These are phyloP conservation scores for Syncephalastrum sp. DNA, from an alignment of 371 early-diverging fungal species.

Conservation along the genomic window DNA sequence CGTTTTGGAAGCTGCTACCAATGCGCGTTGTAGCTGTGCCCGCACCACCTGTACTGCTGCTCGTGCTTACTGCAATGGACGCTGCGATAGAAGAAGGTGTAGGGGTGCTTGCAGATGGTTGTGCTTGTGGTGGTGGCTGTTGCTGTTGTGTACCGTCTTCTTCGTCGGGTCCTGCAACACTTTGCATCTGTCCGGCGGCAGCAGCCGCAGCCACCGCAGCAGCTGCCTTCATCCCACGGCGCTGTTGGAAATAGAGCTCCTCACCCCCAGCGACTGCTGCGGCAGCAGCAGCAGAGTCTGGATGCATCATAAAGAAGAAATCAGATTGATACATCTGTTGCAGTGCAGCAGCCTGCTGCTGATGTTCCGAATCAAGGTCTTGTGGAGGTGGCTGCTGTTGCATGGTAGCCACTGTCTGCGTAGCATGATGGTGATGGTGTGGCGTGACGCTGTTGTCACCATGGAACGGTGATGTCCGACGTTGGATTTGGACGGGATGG, in stretches of 20 bases:
- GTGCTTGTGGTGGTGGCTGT: slow-evolving; percentile 6
- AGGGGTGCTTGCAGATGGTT: slow-evolving; percentile 2
- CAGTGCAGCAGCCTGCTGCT: neutral
- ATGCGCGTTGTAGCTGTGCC: neutral
- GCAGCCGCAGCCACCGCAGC: slow-evolving; percentile 1
- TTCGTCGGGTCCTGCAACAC: no score
- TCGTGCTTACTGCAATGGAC: neutral
- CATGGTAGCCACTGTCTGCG: neutral
- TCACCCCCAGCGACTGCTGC: no score
- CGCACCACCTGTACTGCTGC: slow-evolving; percentile 5
- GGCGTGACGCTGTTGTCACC: neutral
- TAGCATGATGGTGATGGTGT: slow-evolving; percentile 2
- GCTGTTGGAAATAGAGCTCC: no score
- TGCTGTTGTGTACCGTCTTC: neutral
- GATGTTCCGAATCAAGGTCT: slow-evolving; percentile 2
- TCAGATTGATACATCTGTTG: no score
- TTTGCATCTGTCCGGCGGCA: neutral
- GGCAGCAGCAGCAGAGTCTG: no score
- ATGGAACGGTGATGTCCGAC: neutral
- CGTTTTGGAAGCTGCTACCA: slow-evolving; percentile 3
- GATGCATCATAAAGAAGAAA: no score
- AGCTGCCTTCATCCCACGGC: no score
- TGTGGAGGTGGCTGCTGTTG: neutral
- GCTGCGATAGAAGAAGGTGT: slow-evolving; percentile 4
- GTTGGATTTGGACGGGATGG: no score